These are phyloP conservation scores for Agaricus sinodeliciosus DNA, from an alignment of 768 basidiomycete species.

Conservation along the genomic window DNA sequence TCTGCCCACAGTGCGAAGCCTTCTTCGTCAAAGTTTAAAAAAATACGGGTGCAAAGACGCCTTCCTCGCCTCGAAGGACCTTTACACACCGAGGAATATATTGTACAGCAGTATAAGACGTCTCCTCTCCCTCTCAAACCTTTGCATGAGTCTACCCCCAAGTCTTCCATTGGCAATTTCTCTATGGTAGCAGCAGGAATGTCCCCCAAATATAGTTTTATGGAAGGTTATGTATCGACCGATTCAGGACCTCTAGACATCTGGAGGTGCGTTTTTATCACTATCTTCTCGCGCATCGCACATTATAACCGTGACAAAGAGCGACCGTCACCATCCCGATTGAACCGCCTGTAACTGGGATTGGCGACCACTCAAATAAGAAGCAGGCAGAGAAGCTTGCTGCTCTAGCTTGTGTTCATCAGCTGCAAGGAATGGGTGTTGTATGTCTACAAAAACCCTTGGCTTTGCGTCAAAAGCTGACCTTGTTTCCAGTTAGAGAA, in stretches of 20 bases:
- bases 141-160: constrained; percentile 28
- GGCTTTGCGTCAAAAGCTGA: background rate
- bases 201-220: constrained; percentile 26
- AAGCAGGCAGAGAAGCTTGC: constrained; percentile 73
- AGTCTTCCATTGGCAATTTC: constrained; percentile 36
- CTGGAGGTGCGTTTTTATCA: constrained; percentile 35
- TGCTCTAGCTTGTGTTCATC: constrained; percentile 65
- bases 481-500: constrained; percentile 29
- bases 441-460: constrained; percentile 40
- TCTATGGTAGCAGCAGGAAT: constrained; percentile 20
- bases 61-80: constrained; percentile 24
- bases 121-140: constrained; percentile 24
- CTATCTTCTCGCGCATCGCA: background rate
- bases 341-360: constrained; percentile 40
- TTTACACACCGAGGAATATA: constrained; percentile 27
- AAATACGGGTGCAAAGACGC: constrained; percentile 8
- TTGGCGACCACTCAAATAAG: constrained; percentile 53
- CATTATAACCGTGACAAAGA: constrained; percentile 18
- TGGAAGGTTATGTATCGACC: constrained; percentile 22
- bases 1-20: constrained; percentile 1
- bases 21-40: constrained; percentile 4
- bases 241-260: constrained; percentile 19
- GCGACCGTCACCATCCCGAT: constrained; percentile 31
- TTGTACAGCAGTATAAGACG: constrained; percentile 24
- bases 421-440: constrained; percentile 54